Evolutionary conservation across 148 eudicot genomes (phyloP).

Genomic region (Rhododendron williamsianum): DNA sequence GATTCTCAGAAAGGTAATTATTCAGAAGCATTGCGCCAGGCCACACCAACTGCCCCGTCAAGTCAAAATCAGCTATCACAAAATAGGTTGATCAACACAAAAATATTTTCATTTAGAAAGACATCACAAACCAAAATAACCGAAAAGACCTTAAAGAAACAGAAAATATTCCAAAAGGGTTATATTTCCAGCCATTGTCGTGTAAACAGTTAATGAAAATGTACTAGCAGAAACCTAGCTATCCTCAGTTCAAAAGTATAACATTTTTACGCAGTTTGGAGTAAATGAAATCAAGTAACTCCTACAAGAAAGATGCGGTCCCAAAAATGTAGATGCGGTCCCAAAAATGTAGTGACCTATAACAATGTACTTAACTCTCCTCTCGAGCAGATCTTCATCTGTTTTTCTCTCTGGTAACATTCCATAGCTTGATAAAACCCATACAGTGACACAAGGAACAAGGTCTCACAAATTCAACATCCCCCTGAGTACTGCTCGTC

Average conservation of each 20-base stretch:
- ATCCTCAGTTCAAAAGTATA: neutral
- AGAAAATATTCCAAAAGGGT: neutral
- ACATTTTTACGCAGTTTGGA: neutral
- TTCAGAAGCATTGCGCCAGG: conserved; percentile 87
- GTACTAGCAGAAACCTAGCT: neutral
- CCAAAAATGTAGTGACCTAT: neutral
- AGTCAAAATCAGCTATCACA: conserved; percentile 89
- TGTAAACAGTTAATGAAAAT: neutral
- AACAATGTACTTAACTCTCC: conserved; percentile 4
- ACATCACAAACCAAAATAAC: neutral
- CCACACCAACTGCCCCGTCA: conserved; percentile 98
- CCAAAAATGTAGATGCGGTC: neutral
- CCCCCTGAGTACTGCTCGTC: neutral
- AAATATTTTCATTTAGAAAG: neutral
- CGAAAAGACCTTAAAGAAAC: neutral
- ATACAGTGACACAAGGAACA: neutral
- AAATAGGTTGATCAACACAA: neutral
- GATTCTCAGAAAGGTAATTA: conserved; percentile 62
- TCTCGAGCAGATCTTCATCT: neutral
- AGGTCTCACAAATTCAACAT: neutral
- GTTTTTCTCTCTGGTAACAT: neutral
- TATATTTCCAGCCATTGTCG: neutral
- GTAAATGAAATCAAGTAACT: neutral
- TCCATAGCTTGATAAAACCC: neutral
- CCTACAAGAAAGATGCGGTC: neutral